Percentiles rank a stretch among this genome's conserved stretches.
Conservation (phyloP, 257 asterid genomes). For the Solanum pennellii region DNA sequence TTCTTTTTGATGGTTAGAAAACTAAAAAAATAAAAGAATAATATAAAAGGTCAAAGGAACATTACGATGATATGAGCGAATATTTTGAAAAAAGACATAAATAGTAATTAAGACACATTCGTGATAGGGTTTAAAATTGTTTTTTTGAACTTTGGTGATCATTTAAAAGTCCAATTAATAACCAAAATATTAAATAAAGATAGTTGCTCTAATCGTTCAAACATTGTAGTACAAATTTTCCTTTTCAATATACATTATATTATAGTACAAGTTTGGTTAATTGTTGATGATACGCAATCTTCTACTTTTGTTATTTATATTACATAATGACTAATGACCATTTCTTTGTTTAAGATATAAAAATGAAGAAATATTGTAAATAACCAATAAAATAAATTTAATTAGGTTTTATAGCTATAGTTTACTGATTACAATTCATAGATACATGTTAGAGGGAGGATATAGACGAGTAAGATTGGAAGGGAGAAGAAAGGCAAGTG, state of each 20-base stretch:
- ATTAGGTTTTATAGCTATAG: too few species aligned
- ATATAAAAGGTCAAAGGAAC: background rate
- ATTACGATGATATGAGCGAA: background rate
- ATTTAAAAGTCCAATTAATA: background rate
- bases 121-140: background rate
- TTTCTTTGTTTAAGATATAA: background rate
- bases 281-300: background rate
- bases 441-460: too few species aligned
- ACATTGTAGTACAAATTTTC: background rate
- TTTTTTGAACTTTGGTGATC: background rate
- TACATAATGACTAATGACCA: background rate
- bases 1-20: background rate
- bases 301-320: background rate
- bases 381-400: too few species aligned
- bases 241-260: background rate
- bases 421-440: too few species aligned
- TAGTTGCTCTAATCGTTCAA: background rate
- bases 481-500: too few species aligned
- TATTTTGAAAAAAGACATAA: background rate
- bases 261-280: background rate
- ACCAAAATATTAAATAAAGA: background rate
- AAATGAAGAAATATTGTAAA: too few species aligned
- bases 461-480: accelerated
- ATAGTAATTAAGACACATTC: background rate
- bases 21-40: background rate